A percentile compares a stretch with the other conserved stretches of the same genome.
Conservation (phyloP, 352 stramenopile species). For the Phytopythium oedochilum region DNA sequence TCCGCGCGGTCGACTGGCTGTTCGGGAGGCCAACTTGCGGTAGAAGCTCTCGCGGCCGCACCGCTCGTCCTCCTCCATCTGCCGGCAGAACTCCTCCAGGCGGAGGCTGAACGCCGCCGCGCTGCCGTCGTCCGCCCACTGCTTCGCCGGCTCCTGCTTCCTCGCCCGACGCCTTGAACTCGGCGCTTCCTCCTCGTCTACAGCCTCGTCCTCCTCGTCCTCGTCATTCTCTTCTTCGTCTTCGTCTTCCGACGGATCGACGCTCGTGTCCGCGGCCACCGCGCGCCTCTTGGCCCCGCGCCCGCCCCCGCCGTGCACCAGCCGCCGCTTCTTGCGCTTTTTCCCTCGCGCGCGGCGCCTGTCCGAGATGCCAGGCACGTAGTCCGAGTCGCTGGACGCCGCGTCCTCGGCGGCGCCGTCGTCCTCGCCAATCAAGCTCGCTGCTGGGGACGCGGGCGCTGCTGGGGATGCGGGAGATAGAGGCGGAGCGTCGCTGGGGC, state of each 20-base stretch:
- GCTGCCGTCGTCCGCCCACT: conserved; percentile 43
- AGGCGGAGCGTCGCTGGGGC: background rate
- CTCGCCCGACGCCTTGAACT: background rate
- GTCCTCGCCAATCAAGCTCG: background rate
- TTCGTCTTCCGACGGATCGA: background rate
- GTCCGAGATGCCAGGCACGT: conserved; percentile 11
- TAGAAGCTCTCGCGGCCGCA: conserved; percentile 34
- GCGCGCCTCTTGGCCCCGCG: conserved; percentile 1
- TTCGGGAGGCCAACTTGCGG: conserved; percentile 15
- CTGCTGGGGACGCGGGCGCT: background rate
- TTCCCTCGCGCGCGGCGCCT: background rate
- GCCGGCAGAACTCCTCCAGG: conserved; percentile 24
- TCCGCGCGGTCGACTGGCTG: background rate
- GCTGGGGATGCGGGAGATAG: background rate
- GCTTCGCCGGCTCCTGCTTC: conserved; percentile 7
- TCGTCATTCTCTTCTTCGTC: conserved; percentile 4
- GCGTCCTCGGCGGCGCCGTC: conserved; percentile 5
- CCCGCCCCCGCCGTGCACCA: conserved; percentile 7
- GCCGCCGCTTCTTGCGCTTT: conserved; percentile 14
- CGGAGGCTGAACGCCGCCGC: conserved; percentile 22
- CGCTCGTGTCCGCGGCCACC: background rate
- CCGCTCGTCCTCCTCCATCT: conserved; percentile 19
- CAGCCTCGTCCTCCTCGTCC: background rate
- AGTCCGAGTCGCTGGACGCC: conserved; percentile 36
- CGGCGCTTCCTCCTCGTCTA: background rate